Percentiles rank a stretch among this genome's conserved stretches.
Conservation (phyloP, 305 asterid species). For the Fraxinus sp. region DNA sequence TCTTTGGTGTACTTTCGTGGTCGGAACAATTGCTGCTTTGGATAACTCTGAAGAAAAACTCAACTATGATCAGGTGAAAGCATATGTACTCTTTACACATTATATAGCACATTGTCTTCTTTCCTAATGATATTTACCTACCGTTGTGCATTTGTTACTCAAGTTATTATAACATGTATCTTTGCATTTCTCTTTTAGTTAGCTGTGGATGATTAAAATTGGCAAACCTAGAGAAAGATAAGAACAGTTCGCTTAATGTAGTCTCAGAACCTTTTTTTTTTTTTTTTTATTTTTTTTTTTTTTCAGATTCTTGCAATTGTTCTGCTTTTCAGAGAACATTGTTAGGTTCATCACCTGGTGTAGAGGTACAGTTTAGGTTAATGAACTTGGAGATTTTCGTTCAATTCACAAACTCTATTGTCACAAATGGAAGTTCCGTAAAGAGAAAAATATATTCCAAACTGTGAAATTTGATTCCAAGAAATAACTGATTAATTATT, state of each 20-base stretch:
- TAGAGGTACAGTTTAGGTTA: not conserved
- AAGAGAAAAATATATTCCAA: not conserved
- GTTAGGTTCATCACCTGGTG: not conserved
- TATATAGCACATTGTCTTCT: not conserved
- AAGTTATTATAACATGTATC: not conserved
- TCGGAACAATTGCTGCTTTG: conserved; percentile 76
- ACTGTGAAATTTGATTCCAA: not conserved
- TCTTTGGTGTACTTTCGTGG: conserved; percentile 80
- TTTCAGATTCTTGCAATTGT: not conserved
- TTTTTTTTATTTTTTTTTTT: not conserved
- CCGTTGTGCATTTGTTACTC: not conserved
- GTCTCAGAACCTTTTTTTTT: not conserved
- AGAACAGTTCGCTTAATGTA: not conserved
- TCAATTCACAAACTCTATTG: not conserved
- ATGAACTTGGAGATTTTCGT: not conserved
- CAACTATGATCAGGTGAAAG: conserved; percentile 83
- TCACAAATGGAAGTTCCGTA: not conserved
- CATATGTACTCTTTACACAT: not conserved
- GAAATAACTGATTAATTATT: not conserved
- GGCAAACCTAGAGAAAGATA: not conserved
- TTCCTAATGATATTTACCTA: not conserved
- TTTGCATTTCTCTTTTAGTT: not conserved
- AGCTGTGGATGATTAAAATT: not conserved
- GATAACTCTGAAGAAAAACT: conserved; percentile 78
- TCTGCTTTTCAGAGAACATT: not conserved